Conservation (phyloP, 139 green algal genomes). For the Trebouxia sp. region DNA sequence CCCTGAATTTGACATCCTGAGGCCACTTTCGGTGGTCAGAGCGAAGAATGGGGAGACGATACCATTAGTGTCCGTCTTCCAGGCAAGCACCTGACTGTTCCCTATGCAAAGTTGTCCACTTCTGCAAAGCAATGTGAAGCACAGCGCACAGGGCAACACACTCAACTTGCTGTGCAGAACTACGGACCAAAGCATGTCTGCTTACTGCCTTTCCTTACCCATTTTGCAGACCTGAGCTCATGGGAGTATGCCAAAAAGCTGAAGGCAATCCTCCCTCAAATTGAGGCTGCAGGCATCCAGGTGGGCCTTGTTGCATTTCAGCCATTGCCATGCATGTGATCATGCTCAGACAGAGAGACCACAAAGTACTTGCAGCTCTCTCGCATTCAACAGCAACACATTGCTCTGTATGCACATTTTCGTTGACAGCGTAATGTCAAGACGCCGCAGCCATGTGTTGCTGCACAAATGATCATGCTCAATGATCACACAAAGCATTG, state of each 20-base stretch:
- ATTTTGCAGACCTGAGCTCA: conserved; percentile 74
- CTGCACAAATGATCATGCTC: neutral
- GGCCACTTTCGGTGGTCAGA: neutral
- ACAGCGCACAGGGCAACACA: neutral
- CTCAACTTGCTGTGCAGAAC: neutral
- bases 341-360: neutral
- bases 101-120: neutral
- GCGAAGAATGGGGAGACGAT: conserved; percentile 26
- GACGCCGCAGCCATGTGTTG: neutral
- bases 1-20: neutral
- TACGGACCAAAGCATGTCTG: conserved; percentile 25
- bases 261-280: conserved; percentile 37
- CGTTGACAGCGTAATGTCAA: neutral
- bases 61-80: conserved; percentile 11
- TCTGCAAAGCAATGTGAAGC: neutral
- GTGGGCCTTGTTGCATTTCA: neutral
- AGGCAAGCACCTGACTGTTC: neutral
- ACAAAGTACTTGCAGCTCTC: neutral
- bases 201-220: conserved; percentile 68
- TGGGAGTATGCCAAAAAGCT: conserved; percentile 77
- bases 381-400: neutral
- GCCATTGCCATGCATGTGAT: neutral
- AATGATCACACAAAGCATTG: too few species aligned
- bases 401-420: neutral
- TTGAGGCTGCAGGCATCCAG: conserved; percentile 36